These are phyloP conservation scores for Moricandia moricandioides DNA, from an alignment of 345 rosid genomes.

Conservation along the genomic window DNA sequence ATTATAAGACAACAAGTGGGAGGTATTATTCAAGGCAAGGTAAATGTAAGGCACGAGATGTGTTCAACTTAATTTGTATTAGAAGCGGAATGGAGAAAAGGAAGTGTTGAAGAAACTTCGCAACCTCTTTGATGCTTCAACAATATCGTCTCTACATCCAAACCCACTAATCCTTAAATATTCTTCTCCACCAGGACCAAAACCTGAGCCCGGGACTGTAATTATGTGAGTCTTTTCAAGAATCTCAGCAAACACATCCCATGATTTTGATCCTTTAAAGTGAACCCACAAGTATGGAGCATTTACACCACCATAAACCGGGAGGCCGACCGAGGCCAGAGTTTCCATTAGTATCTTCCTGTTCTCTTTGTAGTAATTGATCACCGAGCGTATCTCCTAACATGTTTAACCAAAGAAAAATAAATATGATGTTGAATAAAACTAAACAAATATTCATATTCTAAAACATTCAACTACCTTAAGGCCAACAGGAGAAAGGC, in stretches of 20 bases:
- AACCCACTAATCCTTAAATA: constrained; percentile 72
- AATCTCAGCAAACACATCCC: constrained; percentile 69
- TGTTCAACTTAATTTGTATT: constrained; percentile 5
- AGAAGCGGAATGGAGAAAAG: constrained; percentile 13
- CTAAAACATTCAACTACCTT: constrained; percentile 37
- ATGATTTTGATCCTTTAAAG: constrained; percentile 58
- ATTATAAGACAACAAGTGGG: background rate
- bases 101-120: constrained; percentile 8
- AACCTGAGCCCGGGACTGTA: constrained; percentile 74
- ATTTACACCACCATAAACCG: constrained; percentile 66
- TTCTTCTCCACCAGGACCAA: constrained; percentile 80
- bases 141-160: constrained; percentile 45
- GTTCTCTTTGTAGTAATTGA: constrained; percentile 63
- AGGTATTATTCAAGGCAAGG: background rate
- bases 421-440: background rate
- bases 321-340: constrained; percentile 46
- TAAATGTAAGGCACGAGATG: background rate
- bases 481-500: constrained; percentile 60
- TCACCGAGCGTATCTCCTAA: constrained; percentile 34
- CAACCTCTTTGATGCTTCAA: constrained; percentile 68
- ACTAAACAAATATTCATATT: background rate
- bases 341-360: constrained; percentile 54
- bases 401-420: constrained; percentile 1
- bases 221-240: constrained; percentile 65
- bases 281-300: constrained; percentile 83